Evolutionary conservation across 192 early-diverging fungal species (phyloP), one percentile per base, ranked within the genome.

Genomic region (Dimargaris verticillata): DNA sequence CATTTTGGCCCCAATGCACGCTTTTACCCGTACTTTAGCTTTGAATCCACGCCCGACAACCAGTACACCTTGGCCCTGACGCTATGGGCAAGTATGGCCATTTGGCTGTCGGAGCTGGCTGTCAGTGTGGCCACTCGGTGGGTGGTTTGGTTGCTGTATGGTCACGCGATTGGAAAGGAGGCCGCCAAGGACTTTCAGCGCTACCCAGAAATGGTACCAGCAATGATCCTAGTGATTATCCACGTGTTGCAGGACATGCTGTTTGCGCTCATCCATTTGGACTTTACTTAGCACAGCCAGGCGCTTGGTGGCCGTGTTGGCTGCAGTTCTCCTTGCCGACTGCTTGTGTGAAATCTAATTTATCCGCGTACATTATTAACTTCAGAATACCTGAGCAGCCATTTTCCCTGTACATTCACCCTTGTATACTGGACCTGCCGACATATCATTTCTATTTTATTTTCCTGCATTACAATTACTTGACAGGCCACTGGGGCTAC

Each of bases 221-320:
- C 72, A 2, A 76, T 84, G 70, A 69, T 84, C 2, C 66, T 85
- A 57, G 81, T 86, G 14, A 83, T 80, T 66, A 72, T 85, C 17
- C 86, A 88, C 38, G 80, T 88, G 14, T 53, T 88, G 57, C 83
- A 85, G 64, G 82, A 86, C 64, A 83, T 86, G 59, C 53, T 86
- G 10, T 73, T 86, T 49, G 79, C 80, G 42, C 67, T 82, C 45
- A 74, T 86, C 24, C 70, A 74, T 29, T 71, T 86, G 18, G 71
- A 78, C 61, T 83, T 80, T 50, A 66, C 64, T 44, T 72, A 68
- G 49, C 5, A 38, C 2, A 5, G 7, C 2, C 33, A 7, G 33
- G 33, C 7, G 33, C 3, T 7, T 38, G 33, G 7, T n/a, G n/a
- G n/a, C n/a, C n/a, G n/a, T n/a, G n/a, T n/a, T n/a, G n/a, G n/a